Percentiles rank a stretch among this genome's conserved stretches.
Conservation (phyloP, 331 rosid species). For the Quercus lobata region DNA sequence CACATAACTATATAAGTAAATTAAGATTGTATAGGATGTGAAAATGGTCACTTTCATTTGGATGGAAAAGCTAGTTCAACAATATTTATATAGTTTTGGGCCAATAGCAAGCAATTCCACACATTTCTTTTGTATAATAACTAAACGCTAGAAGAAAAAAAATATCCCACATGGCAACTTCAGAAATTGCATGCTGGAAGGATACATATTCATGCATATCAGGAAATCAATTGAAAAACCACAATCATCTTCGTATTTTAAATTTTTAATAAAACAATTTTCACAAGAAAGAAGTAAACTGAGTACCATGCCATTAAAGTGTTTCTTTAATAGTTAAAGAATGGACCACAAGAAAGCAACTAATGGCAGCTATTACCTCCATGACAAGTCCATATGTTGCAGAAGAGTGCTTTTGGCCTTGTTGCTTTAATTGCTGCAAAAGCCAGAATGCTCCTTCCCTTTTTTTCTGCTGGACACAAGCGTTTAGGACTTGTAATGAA, state of each 20-base stretch:
- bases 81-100: too few species aligned
- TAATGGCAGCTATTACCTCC: slow-evolving; percentile 57
- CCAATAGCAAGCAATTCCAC: too few species aligned
- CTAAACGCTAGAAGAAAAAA: too few species aligned
- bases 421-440: slow-evolving; percentile 75
- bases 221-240: background rate
- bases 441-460: slow-evolving; percentile 99
- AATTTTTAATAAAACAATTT: too few species aligned
- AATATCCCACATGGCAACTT: background rate
- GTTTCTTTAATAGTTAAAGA: background rate
- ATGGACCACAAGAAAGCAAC: slow-evolving; percentile 4
- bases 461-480: slow-evolving; percentile 70
- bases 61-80: too few species aligned
- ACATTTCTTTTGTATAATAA: too few species aligned
- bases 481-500: slow-evolving; percentile 69
- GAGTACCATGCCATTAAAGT: background rate
- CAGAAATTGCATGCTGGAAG: background rate
- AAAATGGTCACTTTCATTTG: too few species aligned
- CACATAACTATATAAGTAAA: too few species aligned
- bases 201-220: background rate
- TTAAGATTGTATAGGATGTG: too few species aligned
- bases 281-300: background rate
- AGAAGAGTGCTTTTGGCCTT: slow-evolving; percentile 45
- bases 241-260: too few species aligned
- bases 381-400: slow-evolving; percentile 86